Conservation (phyloP, 2,329 filamentous ascomycete genomes). For the Epichloe sp. region DNA sequence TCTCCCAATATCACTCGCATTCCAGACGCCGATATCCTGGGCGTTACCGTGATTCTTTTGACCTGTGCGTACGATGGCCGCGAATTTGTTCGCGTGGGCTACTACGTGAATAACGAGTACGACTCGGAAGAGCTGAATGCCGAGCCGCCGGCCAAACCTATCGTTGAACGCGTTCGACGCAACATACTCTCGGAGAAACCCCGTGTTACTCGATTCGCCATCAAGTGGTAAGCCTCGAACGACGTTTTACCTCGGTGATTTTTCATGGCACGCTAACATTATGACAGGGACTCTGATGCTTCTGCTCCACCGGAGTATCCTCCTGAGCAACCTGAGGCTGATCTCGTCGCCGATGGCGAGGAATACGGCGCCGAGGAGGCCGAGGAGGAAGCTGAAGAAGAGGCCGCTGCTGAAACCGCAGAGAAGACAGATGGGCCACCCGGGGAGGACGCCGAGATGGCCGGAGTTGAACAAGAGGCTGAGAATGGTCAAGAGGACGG, state of each 20-base stretch:
- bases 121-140: slow-evolving; percentile 78
- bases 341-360: slow-evolving; percentile 71
- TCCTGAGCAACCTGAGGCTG: slow-evolving; percentile 93
- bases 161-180: slow-evolving; percentile 82
- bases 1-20: slow-evolving; percentile 83
- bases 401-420: slow-evolving; percentile 33
- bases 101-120: slow-evolving; percentile 99
- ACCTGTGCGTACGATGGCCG: slow-evolving; percentile 93
- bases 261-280: background rate
- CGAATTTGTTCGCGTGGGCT: slow-evolving; percentile 95
- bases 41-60: slow-evolving; percentile 91
- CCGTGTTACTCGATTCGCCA: slow-evolving; percentile 90
- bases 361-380: slow-evolving; percentile 86
- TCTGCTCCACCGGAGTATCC: slow-evolving; percentile 92
- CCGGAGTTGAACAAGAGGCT: slow-evolving; percentile 43
- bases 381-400: slow-evolving; percentile 55
- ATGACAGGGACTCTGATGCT: slow-evolving; percentile 81
- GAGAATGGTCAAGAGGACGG: slow-evolving; percentile 23
- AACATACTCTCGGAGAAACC: slow-evolving; percentile 96
- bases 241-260: background rate
- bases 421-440: slow-evolving; percentile 24
- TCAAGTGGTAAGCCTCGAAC: slow-evolving; percentile 71
- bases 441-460: slow-evolving; percentile 65
- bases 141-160: slow-evolving; percentile 82
- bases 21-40: slow-evolving; percentile 86